These are phyloP conservation scores for Athelia sp. DNA, from an alignment of 1,284 basidiomycete species.

Conservation along the genomic window DNA sequence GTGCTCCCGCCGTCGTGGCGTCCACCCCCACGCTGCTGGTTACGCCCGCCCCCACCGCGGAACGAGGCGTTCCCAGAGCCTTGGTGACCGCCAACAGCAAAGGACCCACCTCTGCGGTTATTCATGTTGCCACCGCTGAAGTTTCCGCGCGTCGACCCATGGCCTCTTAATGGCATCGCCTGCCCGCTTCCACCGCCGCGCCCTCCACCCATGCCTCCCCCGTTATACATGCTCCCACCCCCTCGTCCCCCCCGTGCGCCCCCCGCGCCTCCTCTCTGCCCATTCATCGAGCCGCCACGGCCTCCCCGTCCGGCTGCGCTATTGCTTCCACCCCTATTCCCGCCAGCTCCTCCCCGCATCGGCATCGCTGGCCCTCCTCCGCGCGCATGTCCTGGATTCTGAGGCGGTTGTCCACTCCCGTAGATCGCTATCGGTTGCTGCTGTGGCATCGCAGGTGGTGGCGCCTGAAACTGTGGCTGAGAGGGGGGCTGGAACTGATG, in stretches of 20 bases:
- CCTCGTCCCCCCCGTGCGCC: slow-evolving; percentile 30
- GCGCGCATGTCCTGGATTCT: slow-evolving; percentile 21
- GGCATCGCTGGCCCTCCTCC: slow-evolving; percentile 31
- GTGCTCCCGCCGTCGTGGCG: slow-evolving; percentile 41
- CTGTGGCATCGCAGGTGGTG: slow-evolving; percentile 20
- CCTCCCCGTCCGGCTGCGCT: slow-evolving; percentile 32
- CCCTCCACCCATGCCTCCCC: slow-evolving; percentile 18
- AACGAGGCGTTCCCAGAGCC: slow-evolving; percentile 37
- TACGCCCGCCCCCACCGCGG: slow-evolving; percentile 37
- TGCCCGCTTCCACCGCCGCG: slow-evolving; percentile 20
- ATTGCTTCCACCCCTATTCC: slow-evolving; percentile 30
- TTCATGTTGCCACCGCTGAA: slow-evolving; percentile 56
- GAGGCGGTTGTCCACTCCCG: neutral
- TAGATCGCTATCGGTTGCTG: neutral
- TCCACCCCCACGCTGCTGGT: slow-evolving; percentile 43
- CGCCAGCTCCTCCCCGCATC: slow-evolving; percentile 34
- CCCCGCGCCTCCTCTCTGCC: slow-evolving; percentile 37
- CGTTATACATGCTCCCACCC: slow-evolving; percentile 34
- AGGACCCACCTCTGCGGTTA: slow-evolving; percentile 60
- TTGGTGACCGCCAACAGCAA: slow-evolving; percentile 43
- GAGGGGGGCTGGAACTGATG: slow-evolving; percentile 43
- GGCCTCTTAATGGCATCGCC: slow-evolving; percentile 44
- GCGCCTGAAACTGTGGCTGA: slow-evolving; percentile 44
- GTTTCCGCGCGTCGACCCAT: slow-evolving; percentile 51
- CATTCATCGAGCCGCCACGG: slow-evolving; percentile 41